Evolutionary conservation across 2,329 filamentous ascomycete species (phyloP).

Genomic region (Sporothrix inflata): DNA sequence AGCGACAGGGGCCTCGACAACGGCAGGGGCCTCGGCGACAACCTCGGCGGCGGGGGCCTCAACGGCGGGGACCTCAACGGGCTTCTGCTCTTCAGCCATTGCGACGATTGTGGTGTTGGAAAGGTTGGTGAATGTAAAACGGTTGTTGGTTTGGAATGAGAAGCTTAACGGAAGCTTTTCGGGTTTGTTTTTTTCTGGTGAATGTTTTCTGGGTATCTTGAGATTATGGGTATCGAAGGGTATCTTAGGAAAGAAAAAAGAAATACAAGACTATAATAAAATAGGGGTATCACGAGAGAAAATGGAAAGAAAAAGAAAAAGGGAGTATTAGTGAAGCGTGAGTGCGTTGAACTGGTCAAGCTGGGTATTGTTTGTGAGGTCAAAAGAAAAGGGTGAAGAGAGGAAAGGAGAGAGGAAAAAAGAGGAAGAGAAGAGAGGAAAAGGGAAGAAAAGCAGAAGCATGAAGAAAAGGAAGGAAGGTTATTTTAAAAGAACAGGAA

Average conservation of each 20-base stretch:
- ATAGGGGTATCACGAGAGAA: conserved; percentile 43
- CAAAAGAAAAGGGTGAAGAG: conserved; percentile 28
- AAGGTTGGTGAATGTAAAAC: conserved; percentile 27
- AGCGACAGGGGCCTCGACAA: conserved; percentile 37
- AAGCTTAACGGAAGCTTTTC: not conserved
- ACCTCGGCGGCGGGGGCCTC: conserved; percentile 43
- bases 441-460: conserved; percentile 26
- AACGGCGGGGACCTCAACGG: conserved; percentile 59
- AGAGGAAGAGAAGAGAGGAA: conserved; percentile 33
- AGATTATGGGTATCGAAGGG: conserved; percentile 34
- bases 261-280: conserved; percentile 34
- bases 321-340: conserved; percentile 34
- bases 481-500: conserved; percentile 33
- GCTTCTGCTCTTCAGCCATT: conserved; percentile 78
- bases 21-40: conserved; percentile 35
- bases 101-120: conserved; percentile 45
- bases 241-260: conserved; percentile 40
- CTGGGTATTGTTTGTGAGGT: conserved; percentile 29
- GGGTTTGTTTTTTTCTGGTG: conserved; percentile 13
- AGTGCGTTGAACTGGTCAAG: conserved; percentile 43
- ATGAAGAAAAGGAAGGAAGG: conserved; percentile 31
- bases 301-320: conserved; percentile 39
- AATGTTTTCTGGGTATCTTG: conserved; percentile 31
- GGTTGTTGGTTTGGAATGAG: conserved; percentile 5
- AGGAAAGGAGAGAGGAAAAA: conserved; percentile 26